Evolutionary conservation across 2,329 filamentous ascomycete genomes (phyloP), one percentile per base, ranked within the genome.

Genomic region (Sporothrix euskadiensis): DNA sequence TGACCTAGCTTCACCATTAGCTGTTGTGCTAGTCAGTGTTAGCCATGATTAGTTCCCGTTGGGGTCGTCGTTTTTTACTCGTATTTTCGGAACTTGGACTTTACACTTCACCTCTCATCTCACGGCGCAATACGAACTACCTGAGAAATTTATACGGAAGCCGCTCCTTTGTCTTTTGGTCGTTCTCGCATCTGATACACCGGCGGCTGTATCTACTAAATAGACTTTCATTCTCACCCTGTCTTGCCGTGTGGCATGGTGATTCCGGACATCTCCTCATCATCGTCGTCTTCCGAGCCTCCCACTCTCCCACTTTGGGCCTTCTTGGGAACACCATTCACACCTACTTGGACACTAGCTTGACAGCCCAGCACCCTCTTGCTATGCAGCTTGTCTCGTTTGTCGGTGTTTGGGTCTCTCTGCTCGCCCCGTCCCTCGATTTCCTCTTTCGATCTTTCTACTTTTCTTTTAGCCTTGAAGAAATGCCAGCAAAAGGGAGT

Each of bases 401-500:
- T n/a, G 65, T 52, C 26, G 61, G 39, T 19, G 39, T 65, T 16
- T 61, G 57, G 30, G 22, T 30, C 5, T 26, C 32, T 39, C 14
- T 19, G 30, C 26, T 26, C 26, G 44, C 44, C 14, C 44, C 14
- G 54, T 57, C 10, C 26, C 12, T 16, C 26, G 14, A 26, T 30
- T 47, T 16, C 41, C 41, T 22, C 44, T 47, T 47, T 66, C n/a
- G 5, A 22, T 39, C 26, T 47, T 47, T 66, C 2, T 56, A 30
- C 26, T 7, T 39, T 39, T 30, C 12, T 26, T 30, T 30, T 68
- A 52, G 65, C 44, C 47, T 52, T 68, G 65, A 68, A 68, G 65
- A 68, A 68, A 52, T 68, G 14, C 63, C 65, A 68, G 44, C 65
- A 68, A 68, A 68, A 35, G 44, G 65, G 65, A 68, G 22, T 32